These are phyloP conservation scores for Aquanectria penicillioides DNA, from an alignment of 2,329 filamentous ascomycete genomes.

Conservation along the genomic window DNA sequence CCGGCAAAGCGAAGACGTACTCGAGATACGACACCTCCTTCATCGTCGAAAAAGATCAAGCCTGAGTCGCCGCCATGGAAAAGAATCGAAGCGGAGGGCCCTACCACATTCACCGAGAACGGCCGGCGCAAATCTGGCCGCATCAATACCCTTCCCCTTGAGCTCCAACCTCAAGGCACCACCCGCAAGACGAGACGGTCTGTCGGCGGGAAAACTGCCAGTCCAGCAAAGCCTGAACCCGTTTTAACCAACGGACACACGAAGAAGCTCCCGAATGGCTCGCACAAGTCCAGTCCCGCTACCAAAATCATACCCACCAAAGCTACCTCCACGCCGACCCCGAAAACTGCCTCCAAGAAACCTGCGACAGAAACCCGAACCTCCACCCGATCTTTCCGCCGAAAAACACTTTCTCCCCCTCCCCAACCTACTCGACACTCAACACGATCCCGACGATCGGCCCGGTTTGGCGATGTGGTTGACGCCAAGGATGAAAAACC, in stretches of 20 bases:
- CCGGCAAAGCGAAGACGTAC: constrained; percentile 74
- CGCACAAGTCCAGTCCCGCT: constrained; percentile 40
- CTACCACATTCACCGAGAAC: constrained; percentile 83
- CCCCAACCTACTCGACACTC: constrained; percentile 52
- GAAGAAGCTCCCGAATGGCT: constrained; percentile 38
- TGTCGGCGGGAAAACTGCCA: constrained; percentile 46
- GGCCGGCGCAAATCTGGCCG: constrained; percentile 75
- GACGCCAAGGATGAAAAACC: constrained; percentile 26
- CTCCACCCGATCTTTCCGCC: constrained; percentile 48
- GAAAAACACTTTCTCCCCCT: constrained; percentile 52
- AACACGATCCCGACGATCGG: constrained; percentile 54
- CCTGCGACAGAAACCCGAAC: constrained; percentile 41
- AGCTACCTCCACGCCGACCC: constrained; percentile 36
- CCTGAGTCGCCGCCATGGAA: constrained; percentile 92
- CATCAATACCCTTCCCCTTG: constrained; percentile 66
- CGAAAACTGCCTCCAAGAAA: constrained; percentile 46
- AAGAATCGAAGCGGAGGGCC: constrained; percentile 83
- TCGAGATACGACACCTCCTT: constrained; percentile 56
- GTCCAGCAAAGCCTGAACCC: constrained; percentile 42
- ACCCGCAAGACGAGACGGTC: constrained; percentile 63
- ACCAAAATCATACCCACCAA: constrained; percentile 38
- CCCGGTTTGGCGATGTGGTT: constrained; percentile 49
- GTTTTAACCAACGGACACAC: constrained; percentile 39
- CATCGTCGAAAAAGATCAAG: constrained; percentile 55
- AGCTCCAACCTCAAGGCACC: constrained; percentile 59